Conservation (phyloP, 352 stramenopile genomes). For the Globisporangium rhizosaccharum region DNA sequence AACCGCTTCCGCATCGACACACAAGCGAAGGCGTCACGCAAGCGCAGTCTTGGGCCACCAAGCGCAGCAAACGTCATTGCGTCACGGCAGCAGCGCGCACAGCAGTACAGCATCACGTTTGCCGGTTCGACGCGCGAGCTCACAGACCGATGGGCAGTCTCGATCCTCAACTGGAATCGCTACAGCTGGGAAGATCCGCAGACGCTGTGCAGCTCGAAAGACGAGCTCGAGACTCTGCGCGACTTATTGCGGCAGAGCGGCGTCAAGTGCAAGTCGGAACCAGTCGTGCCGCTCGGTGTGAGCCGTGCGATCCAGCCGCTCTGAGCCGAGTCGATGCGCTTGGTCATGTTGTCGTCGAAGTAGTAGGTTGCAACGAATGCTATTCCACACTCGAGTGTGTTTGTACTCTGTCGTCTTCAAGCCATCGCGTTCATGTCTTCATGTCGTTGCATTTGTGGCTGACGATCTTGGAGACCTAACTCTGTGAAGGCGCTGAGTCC, state of each 20-base stretch:
- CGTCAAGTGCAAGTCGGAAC: slow-evolving; percentile 25
- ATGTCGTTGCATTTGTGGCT: too few species aligned
- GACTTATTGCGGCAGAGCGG: slow-evolving; percentile 28
- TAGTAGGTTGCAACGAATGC: neutral
- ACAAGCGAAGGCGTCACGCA: slow-evolving; percentile 17
- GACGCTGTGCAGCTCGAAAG: slow-evolving; percentile 73
- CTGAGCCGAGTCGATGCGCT: slow-evolving; percentile 10
- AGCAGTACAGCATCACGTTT: slow-evolving; percentile 28
- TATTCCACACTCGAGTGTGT: neutral
- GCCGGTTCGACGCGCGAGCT: slow-evolving; percentile 53
- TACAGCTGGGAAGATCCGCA: slow-evolving; percentile 80
- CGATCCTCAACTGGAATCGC: slow-evolving; percentile 81
- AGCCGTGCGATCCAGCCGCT: slow-evolving; percentile 56
- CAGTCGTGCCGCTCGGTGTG: slow-evolving; percentile 33
- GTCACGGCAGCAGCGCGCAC: slow-evolving; percentile 12
- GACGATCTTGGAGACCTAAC: too few species aligned
- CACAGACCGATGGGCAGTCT: slow-evolving; percentile 64
- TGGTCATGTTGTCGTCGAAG: too few species aligned
- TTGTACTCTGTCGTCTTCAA: too few species aligned
- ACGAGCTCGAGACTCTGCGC: slow-evolving; percentile 47
- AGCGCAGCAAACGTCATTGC: slow-evolving; percentile 17
- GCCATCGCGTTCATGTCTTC: too few species aligned
- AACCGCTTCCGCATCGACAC: slow-evolving; percentile 73
- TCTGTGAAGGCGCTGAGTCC: too few species aligned
- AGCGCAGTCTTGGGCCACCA: slow-evolving; percentile 19